Conservation (phyloP, 129 eudicot species). For the Chrysanthemum seticuspe region DNA sequence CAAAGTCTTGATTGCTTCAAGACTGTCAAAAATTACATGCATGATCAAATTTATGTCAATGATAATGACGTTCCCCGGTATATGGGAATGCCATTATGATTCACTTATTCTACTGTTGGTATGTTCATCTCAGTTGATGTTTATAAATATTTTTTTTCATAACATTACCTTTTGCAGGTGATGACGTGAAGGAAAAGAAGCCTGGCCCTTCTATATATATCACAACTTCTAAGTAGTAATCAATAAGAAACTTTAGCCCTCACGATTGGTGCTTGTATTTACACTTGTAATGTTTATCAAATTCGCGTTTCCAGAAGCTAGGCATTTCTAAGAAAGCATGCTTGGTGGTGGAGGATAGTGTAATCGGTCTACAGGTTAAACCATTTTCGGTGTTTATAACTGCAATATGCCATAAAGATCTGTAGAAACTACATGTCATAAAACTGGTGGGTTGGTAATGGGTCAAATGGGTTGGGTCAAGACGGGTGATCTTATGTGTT, state of each 20-base stretch:
- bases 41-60: background rate
- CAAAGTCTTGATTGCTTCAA: constrained; percentile 95
- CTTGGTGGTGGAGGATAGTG: constrained; percentile 93
- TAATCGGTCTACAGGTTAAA: constrained; percentile 91
- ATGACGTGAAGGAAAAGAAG: constrained; percentile 95
- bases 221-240: constrained; percentile 66
- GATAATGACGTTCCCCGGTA: background rate
- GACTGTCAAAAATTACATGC: constrained; percentile 53
- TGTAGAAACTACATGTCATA: background rate
- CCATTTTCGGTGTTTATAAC: background rate
- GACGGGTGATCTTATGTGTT: too few species aligned
- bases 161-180: constrained; percentile 52
- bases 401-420: constrained; percentile 7
- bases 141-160: background rate
- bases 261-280: background rate
- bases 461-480: too few species aligned
- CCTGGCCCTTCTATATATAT: constrained; percentile 88
- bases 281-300: background rate
- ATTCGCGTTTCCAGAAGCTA: constrained; percentile 48
- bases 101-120: background rate
- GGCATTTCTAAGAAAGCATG: constrained; percentile 72
- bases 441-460: too few species aligned
- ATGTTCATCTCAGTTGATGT: background rate
- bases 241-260: background rate
- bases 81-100: background rate